Percentiles rank a stretch among this genome's conserved stretches.
These are phyloP conservation scores for Aethionema arabicum DNA, from an alignment of 345 rosid species.

Conservation along the genomic window DNA sequence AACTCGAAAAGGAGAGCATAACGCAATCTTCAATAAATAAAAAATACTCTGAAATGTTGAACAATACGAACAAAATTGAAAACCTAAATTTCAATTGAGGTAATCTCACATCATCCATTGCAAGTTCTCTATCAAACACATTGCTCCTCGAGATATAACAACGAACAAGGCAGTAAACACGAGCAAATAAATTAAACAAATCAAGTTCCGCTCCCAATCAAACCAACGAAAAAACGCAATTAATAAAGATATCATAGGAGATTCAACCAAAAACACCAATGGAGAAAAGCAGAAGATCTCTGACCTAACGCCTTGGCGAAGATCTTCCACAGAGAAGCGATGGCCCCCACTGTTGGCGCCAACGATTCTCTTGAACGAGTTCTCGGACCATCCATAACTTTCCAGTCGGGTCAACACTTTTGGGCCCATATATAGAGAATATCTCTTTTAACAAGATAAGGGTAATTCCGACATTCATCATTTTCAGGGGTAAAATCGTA, in stretches of 20 bases:
- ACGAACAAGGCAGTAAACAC: background rate
- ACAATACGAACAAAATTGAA: background rate
- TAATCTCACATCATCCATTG: background rate
- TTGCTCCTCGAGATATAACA: background rate
- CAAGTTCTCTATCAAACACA: background rate
- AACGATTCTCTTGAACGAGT: slow-evolving; percentile 6
- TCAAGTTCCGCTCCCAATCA: slow-evolving; percentile 5
- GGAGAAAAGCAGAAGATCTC: background rate
- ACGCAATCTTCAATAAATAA: background rate
- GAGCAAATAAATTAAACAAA: background rate
- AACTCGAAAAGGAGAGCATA: background rate
- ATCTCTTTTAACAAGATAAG: background rate
- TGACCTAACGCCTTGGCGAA: background rate
- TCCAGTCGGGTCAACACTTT: background rate
- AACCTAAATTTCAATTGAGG: slow-evolving; percentile 19
- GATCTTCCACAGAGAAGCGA: background rate
- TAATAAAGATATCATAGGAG: background rate
- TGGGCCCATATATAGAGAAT: background rate
- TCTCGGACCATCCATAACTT: slow-evolving; percentile 11
- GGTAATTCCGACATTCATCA: no score
- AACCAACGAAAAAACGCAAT: background rate
- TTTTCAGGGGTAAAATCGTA: background rate
- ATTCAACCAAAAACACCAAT: background rate
- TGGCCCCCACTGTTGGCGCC: slow-evolving; percentile 14
- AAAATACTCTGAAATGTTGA: background rate